Conservation (phyloP, 129 eudicot genomes). For the Kitagawia praeruptora region DNA sequence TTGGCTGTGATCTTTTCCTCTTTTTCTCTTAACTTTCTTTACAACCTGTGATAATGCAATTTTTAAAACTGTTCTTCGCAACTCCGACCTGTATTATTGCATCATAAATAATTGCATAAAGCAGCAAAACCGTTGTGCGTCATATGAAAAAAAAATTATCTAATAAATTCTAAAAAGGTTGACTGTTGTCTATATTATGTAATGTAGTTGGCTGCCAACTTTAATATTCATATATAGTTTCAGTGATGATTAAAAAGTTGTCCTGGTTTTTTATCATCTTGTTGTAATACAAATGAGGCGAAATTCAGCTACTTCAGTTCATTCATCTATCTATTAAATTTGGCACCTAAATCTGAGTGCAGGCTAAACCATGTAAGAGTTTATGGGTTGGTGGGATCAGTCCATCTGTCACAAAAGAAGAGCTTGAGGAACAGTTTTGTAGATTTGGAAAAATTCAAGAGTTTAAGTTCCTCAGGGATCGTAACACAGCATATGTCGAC, state of each 20-base stretch:
- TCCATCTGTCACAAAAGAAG: slow-evolving; percentile 60
- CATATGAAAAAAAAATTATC: background rate
- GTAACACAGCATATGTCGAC: slow-evolving; percentile 75
- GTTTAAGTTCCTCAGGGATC: slow-evolving; percentile 66
- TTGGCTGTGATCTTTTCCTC: background rate
- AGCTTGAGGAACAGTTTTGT: slow-evolving; percentile 57
- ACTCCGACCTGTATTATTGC: background rate
- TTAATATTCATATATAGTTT: background rate
- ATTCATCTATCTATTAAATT: background rate
- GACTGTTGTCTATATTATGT: background rate
- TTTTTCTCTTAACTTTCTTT: background rate
- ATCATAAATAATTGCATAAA: background rate
- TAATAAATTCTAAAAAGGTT: background rate
- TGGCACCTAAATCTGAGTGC: slow-evolving; percentile 19
- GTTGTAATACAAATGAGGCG: background rate
- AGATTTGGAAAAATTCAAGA: slow-evolving; percentile 81
- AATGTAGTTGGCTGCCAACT: background rate
- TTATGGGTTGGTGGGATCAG: slow-evolving; percentile 88
- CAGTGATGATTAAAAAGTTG: background rate
- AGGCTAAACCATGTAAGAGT: slow-evolving; percentile 88
- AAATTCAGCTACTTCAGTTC: background rate
- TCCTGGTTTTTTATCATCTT: background rate
- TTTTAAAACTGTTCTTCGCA: background rate
- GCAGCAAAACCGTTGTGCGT: background rate
- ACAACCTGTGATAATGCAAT: background rate